Conservation (phyloP, 2,329 filamentous ascomycete species). For the Botryotinia narcissicola region DNA sequence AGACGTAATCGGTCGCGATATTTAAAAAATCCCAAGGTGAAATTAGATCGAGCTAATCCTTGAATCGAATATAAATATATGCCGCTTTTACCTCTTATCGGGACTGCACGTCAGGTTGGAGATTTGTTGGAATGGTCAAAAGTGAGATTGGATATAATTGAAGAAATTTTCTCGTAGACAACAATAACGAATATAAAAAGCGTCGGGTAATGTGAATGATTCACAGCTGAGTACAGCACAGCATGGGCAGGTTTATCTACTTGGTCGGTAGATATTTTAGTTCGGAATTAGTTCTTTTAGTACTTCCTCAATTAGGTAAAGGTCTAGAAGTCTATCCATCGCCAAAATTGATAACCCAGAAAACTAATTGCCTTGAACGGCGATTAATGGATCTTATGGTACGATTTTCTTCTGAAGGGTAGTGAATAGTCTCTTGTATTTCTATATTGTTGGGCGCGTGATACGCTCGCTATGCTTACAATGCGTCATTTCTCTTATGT, state of each 20-base stretch:
- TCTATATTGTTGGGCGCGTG: constrained; percentile 8
- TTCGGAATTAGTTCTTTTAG: constrained; percentile 14
- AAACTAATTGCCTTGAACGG: constrained; percentile 5
- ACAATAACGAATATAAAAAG: constrained; percentile 3
- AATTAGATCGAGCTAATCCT: constrained; percentile 19
- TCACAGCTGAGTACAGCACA: background rate
- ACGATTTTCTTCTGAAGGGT: background rate
- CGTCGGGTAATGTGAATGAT: constrained; percentile 13
- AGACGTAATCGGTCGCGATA: constrained; percentile 14
- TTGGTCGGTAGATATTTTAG: constrained; percentile 16
- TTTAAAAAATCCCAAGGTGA: constrained; percentile 17
- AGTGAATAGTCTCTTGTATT: constrained; percentile 7
- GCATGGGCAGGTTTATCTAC: constrained; percentile 10
- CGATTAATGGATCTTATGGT: background rate
- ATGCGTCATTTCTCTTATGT: constrained; percentile 9
- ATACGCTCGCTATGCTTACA: constrained; percentile 7
- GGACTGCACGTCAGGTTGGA: constrained; percentile 2
- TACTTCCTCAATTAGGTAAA: constrained; percentile 14
- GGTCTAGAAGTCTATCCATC: background rate
- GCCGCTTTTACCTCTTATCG: constrained; percentile 20
- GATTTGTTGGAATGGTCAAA: background rate
- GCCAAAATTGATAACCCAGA: background rate
- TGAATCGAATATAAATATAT: constrained; percentile 11
- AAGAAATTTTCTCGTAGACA: constrained; percentile 12
- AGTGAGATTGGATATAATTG: constrained; percentile 11